Base-by-base conservation (phyloP, 75 land plant species). In the Adiantum capillusveneris region DNA sequence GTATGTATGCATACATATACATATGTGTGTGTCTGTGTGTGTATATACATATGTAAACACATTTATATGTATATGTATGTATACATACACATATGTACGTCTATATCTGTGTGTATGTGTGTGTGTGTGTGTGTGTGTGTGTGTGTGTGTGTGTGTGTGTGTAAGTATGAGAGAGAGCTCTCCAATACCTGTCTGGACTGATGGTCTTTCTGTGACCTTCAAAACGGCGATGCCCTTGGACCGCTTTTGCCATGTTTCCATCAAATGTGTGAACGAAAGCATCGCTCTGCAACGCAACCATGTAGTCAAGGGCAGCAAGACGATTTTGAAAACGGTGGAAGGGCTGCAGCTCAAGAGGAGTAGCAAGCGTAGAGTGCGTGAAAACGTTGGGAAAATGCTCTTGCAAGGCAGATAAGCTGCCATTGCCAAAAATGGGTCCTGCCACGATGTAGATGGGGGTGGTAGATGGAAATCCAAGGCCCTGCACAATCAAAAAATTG, bases 181-280 rank as follows among this genome's bases (percentile, higher is more conserved):
- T 34, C n/a, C 7, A 1, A 19, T 58, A 93, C 98, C 83, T 94
- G 74, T 94, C 81, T 25, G 98, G 98, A 61, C 65, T 84, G 43
- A 94, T 79, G 0, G 98, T 89, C 67, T 75, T 89, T 24, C 63
- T 64, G 31, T 85, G 83, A 22, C 91, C 98, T 67, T 86, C 82
- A 59, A 79, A 94, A 21, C 63, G 72, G 20, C 98, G 67, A 31
- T 94, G 98, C 1, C 98, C 98, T 60, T 84, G 91, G 17, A 90
- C 83, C 12, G 96, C 96, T 58, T 82, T 89, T 1, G 96, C 98
- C 98, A 89, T 89, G 66, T 94, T 89, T 0, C 98, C 98, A 71
- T 94, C 91, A 30, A 82, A 86, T n/a, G 91, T 86, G 59, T 84
- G 84, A 31, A 94, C 69, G 55, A 94, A 94, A 14, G 83, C 91